Base-by-base conservation (phyloP, 345 rosid species). In the Lumnitzera racemosa region DNA sequence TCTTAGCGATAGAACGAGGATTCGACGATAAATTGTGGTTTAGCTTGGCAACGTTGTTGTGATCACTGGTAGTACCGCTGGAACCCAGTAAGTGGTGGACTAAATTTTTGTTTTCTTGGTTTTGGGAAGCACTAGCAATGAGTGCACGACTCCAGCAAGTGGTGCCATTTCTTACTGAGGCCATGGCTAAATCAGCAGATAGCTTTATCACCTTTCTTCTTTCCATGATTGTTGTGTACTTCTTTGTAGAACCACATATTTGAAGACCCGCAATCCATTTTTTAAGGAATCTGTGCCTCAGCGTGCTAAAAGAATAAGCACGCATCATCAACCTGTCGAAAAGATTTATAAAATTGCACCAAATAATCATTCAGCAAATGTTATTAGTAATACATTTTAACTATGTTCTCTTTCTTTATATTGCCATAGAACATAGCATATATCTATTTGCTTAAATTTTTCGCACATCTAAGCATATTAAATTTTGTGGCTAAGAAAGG, bases 161-260 rank as follows among this genome's bases (percentile, higher is more conserved):
- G n/a, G 75, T 70, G 50, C 82, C 79, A 23, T 79, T 82, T 69
- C 89, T 79, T 12, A 87, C 68, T 10, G 90, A 81, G 51, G 98
- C 98, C 78, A 91, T 80, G 57, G 98, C 96, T 47, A 91, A 62
- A 66, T 91, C 98, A 17, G 98, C 86, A 0, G 98, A 81, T 67
- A 88, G 78, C 72, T 89, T 86, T 65, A 91, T 89, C 9, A 87
- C 85, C 60, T 74, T 84, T 71, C 81, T 89, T 56, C 98, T 81
- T 61, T 84, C 86, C 52, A 61, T 58, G 56, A 91, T 46, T 65
- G 62, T 82, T 66, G 76, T 76, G 53, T 69, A 74, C 61, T 76
- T 75, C 58, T 70, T 72, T 5, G 78, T 61, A 61, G 76, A 70
- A 25, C 65, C 63, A 25, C 64, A 80, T 56, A 77, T 59, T 41